Evolutionary conservation across 805 yeast genomes (phyloP).

Genomic region (Yamadazyma insecticola): DNA sequence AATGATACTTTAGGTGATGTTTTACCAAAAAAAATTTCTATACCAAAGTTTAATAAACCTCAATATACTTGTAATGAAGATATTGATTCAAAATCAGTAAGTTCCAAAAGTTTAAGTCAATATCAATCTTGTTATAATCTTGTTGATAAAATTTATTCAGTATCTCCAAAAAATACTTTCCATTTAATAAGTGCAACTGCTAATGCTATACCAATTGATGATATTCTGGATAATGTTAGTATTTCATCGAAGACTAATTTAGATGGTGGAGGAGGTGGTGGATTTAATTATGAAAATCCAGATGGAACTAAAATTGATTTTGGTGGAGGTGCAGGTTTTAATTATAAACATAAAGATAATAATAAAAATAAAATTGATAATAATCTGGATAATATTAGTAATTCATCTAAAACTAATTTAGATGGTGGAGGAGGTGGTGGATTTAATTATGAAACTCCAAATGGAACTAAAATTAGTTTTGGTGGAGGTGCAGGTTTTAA

Average conservation of each 20-base stretch:
- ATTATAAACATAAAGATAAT: constrained; percentile 14
- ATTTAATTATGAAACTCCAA: constrained; percentile 15
- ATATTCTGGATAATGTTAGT: neutral
- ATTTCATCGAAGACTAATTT: constrained; percentile 3
- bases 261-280: constrained; percentile 27
- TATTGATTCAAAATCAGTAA: neutral
- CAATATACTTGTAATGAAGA: constrained; percentile 3
- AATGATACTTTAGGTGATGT: constrained; percentile 7
- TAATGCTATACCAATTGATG: constrained; percentile 13
- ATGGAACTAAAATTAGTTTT: constrained; percentile 17
- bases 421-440: constrained; percentile 27
- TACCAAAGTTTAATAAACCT: neutral
- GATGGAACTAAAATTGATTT: constrained; percentile 17
- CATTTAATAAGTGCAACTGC: constrained; percentile 26
- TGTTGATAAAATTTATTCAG: constrained; percentile 35
- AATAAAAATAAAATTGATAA: neutral
- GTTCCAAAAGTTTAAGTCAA: constrained; percentile 7
- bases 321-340: constrained; percentile 27
- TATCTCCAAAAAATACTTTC: constrained; percentile 37
- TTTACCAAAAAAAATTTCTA: constrained; percentile 9
- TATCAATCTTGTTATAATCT: constrained; percentile 19
- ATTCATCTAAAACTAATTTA: neutral
- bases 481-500: constrained; percentile 28
- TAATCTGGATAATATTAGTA: neutral
- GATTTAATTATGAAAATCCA: constrained; percentile 16